phyloP scores from a whole-genome alignment of 202 grass and related monocot genomes.

The Brachypodium distachyon region DNA sequence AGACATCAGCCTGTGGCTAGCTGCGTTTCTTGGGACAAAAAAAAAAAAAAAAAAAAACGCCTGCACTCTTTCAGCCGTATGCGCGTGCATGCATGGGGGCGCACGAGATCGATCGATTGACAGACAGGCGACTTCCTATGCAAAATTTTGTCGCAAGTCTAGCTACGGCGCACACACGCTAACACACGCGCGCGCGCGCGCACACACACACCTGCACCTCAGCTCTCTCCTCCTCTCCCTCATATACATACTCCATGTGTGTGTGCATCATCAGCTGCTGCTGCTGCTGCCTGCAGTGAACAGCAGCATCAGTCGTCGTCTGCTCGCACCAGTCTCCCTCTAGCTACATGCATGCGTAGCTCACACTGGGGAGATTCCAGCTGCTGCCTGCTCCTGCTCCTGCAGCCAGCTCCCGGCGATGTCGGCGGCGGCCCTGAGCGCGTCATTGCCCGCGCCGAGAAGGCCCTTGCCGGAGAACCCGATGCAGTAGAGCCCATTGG shows the following conservation, averaged over 20 bases:
- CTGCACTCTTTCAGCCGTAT: constrained; percentile 26
- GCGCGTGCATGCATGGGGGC: constrained; percentile 16
- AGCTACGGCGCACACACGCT: background rate
- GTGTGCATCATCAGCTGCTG: constrained; percentile 16
- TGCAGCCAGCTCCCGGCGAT: constrained; percentile 67
- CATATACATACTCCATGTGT: constrained; percentile 4
- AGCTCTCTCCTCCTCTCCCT: background rate
- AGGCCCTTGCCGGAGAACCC: constrained; percentile 87
- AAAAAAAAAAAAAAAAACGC: constrained; percentile 30
- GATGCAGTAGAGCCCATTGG: constrained; percentile 63
- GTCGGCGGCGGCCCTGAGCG: constrained; percentile 59
- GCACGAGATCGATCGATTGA: too few species aligned
- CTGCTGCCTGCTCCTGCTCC: constrained; percentile 1
- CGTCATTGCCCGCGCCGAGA: constrained; percentile 62
- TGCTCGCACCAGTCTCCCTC: constrained; percentile 16
- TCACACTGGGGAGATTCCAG: constrained; percentile 26
- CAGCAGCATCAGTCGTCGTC: background rate
- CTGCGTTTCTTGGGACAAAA: constrained; percentile 10
- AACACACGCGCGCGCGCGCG: too few species aligned
- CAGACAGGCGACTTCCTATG: constrained; percentile 40
- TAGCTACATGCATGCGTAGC: constrained; percentile 30
- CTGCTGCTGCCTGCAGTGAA: constrained; percentile 8
- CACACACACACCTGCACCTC: background rate
- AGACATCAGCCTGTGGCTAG: constrained; percentile 22
- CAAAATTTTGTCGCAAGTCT: constrained; percentile 38